These are phyloP conservation scores for Lentinula boryana DNA, from an alignment of 768 basidiomycete species.

Conservation along the genomic window DNA sequence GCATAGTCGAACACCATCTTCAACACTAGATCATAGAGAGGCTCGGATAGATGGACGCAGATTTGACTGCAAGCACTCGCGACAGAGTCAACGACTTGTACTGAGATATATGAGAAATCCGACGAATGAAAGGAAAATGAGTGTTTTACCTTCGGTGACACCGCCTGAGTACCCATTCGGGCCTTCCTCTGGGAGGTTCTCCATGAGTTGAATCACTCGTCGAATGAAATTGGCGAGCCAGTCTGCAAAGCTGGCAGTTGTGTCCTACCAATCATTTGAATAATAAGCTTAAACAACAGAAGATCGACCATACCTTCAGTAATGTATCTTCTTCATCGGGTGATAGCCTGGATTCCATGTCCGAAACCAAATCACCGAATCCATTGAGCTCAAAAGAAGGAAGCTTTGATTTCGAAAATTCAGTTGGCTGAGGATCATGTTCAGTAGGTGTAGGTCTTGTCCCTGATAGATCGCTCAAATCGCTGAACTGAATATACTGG, in stretches of 20 bases:
- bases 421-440: slow-evolving; percentile 24
- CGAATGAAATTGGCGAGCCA: slow-evolving; percentile 82
- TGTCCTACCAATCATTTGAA: slow-evolving; percentile 32
- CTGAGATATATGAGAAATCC: slow-evolving; percentile 25
- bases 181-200: slow-evolving; percentile 84
- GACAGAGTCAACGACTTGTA: slow-evolving; percentile 73
- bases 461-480: slow-evolving; percentile 41
- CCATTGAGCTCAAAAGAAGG: slow-evolving; percentile 34
- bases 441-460: slow-evolving; percentile 21
- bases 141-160: slow-evolving; percentile 49
- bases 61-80: slow-evolving; percentile 73
- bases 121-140: background rate
- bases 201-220: slow-evolving; percentile 71
- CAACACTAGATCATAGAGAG: slow-evolving; percentile 72
- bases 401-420: slow-evolving; percentile 13
- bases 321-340: slow-evolving; percentile 67
- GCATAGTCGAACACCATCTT: slow-evolving; percentile 83
- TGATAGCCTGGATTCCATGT: slow-evolving; percentile 37
- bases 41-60: slow-evolving; percentile 67
- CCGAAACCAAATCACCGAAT: slow-evolving; percentile 28
- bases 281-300: background rate
- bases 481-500: slow-evolving; percentile 69
- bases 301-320: slow-evolving; percentile 34
- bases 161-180: slow-evolving; percentile 55
- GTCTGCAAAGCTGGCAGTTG: slow-evolving; percentile 70